Evolutionary conservation across 305 asterid genomes (phyloP).

Genomic region (Fraxinus platypoda): DNA sequence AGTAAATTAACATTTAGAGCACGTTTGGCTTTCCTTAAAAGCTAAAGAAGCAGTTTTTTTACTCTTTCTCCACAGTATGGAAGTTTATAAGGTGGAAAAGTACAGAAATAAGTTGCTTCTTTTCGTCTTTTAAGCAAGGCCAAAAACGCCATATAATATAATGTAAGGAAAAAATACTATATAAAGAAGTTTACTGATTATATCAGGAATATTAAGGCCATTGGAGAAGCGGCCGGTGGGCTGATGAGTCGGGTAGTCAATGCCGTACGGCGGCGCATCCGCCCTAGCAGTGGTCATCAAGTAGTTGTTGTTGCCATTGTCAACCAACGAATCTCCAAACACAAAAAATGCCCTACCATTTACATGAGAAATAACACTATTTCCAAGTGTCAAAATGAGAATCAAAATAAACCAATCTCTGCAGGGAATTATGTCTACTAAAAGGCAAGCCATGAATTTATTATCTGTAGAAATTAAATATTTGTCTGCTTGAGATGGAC

Average conservation of each 20-base stretch:
- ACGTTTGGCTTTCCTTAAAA: neutral
- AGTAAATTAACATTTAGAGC: neutral
- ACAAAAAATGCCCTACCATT: slow-evolving; percentile 27
- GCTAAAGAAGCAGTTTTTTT: neutral
- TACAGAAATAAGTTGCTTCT: neutral
- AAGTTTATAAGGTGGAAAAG: neutral
- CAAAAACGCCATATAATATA: neutral
- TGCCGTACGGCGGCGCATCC: slow-evolving; percentile 32
- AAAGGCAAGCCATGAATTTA: neutral
- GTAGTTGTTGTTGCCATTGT: slow-evolving; percentile 32
- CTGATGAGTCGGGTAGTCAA: slow-evolving; percentile 29
- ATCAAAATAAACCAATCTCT: neutral
- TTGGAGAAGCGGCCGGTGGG: slow-evolving; percentile 39
- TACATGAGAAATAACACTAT: neutral
- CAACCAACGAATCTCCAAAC: slow-evolving; percentile 35
- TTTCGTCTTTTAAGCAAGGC: neutral
- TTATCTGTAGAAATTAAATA: neutral
- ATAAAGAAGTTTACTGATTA: slow-evolving; percentile 16
- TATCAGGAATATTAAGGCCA: slow-evolving; percentile 34
- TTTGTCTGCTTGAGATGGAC: neutral
- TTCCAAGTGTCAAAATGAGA: neutral
- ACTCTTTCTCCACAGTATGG: neutral
- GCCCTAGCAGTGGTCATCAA: slow-evolving; percentile 31
- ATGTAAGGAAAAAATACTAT: neutral
- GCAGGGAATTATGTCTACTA: neutral